Evolutionary conservation across 495 filamentous ascomycete species (phyloP), one percentile per base, ranked within the genome.

Genomic region (Penicillium chermesinum): DNA sequence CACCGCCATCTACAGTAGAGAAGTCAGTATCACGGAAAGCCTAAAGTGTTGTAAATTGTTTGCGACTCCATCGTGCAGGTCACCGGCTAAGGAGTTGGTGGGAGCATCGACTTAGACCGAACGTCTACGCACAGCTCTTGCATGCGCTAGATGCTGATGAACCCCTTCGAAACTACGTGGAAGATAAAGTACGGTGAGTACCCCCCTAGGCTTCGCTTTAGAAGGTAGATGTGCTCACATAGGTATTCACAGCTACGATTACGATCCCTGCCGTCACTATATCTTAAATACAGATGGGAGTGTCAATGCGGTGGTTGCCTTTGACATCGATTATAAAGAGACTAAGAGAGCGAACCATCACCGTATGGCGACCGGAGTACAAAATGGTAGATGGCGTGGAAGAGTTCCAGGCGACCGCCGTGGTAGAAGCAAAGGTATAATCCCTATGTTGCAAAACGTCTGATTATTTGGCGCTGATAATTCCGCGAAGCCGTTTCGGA

Each of bases 251-350:
- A 62, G 55, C 15, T 41, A 41, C 38, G 53, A 60, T 20, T 63
- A 57, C 35, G 50, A 52, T 9, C 52, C 49, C 15, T 36, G 43
- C 15, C 40, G 50, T 10, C 42, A 41, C 30, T 66, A 67, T 44
- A 54, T 67, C 41, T 46, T 65, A 17, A 47, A 58, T 45, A 57
- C 59, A 16, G 43, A 64, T 46, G 50, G 48, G 18, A 61, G 51
- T 43, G 50, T 67, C 21, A 63, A 53, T 19, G 57, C 50, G 41
- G 62, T 67, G 43, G 53, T 67, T 32, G 54, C 49, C 38, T 39
- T 67, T 17, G 49, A 67, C 45, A 65, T 67, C 42, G 56, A 61
- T 40, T 67, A 65, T 50, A 43, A n/a, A 20, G 43, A 37, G 18
- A 19, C 40, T 41, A 14, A 52, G 54, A 39, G 38, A 52, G 15